A percentile compares a stretch with the other conserved stretches of the same genome.
Evolutionary conservation across 257 asterid species (phyloP).

Genomic region (Vinca minor): DNA sequence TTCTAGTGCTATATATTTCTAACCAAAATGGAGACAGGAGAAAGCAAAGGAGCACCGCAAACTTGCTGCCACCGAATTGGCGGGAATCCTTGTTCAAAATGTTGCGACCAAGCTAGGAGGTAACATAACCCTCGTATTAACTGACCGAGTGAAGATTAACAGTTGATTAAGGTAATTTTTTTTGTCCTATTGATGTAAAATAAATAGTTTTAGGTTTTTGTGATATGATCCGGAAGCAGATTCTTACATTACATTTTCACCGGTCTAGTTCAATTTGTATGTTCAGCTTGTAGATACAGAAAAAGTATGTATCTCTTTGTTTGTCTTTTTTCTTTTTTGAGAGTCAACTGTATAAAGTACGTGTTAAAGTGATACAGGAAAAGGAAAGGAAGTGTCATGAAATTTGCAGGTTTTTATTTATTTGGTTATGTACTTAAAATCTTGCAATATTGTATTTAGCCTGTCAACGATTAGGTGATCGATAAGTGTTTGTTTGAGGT

Average conservation of each 20-base stretch:
- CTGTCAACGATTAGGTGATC: too few relatives aligned
- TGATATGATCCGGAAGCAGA: conserved; percentile 1
- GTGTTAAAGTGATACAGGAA: conserved; percentile 2
- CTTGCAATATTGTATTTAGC: too few relatives aligned
- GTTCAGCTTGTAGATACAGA: conserved; percentile 25
- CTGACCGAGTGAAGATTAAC: conserved; percentile 20
- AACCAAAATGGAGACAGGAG: conserved; percentile 10
- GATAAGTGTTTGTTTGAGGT: background rate
- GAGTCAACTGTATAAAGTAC: conserved; percentile 21
- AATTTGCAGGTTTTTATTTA: background rate
- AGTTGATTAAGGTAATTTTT: conserved; percentile 11
- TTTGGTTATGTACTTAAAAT: too few relatives aligned
- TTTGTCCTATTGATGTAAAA: conserved; percentile 18
- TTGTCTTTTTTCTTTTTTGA: background rate
- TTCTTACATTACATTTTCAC: conserved; percentile 1
- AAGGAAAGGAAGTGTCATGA: background rate
- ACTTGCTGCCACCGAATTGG: background rate
- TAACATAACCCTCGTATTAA: conserved; percentile 15
- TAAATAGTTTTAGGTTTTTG: conserved; percentile 20
- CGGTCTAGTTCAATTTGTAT: conserved; percentile 14
- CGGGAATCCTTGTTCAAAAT: background rate
- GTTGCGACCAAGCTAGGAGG: conserved; percentile 13
- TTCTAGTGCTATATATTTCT: background rate
- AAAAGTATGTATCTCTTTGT: conserved; percentile 12
- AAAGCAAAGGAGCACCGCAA: background rate